Evolutionary conservation across 371 early-diverging fungal species (phyloP).

Genomic region (Umbelopsis sp.): DNA sequence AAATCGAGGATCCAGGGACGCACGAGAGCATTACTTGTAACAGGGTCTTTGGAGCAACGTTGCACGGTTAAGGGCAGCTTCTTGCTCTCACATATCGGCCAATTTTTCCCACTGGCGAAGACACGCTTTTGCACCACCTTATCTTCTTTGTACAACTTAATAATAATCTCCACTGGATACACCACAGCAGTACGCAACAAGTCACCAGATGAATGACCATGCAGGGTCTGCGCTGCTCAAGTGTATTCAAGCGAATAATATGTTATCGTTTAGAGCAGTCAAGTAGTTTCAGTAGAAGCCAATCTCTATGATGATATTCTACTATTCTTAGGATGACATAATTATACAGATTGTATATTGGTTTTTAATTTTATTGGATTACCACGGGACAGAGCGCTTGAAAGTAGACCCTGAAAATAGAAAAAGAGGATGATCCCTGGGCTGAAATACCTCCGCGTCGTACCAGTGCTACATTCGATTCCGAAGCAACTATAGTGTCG

Average conservation of each 20-base stretch:
- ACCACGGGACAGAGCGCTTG: no score
- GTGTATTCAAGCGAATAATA: neutral
- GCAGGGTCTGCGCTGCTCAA: neutral
- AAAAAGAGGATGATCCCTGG: neutral
- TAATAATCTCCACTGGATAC: conserved; percentile 16
- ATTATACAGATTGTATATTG: neutral
- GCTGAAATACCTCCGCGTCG: conserved; percentile 7
- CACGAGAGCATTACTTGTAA: neutral
- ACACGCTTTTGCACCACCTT: conserved; percentile 1
- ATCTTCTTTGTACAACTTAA: conserved; percentile 8
- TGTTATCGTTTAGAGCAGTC: no score
- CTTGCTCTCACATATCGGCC: no score
- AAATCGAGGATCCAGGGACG: neutral
- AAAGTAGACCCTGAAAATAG: neutral
- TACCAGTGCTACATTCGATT: conserved; percentile 10
- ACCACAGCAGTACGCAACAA: neutral
- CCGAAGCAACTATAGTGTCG: neutral
- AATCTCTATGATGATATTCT: neutral
- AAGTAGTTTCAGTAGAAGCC: no score
- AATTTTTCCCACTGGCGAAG: conserved; percentile 12
- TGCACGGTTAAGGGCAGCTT: neutral
- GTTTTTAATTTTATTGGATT: neutral
- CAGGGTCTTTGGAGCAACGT: conserved; percentile 12
- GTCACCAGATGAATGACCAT: conserved; percentile 10
- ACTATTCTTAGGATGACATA: neutral